These are phyloP conservation scores for Biscutella laevigata DNA, from an alignment of 441 rosid genomes.

Conservation along the genomic window DNA sequence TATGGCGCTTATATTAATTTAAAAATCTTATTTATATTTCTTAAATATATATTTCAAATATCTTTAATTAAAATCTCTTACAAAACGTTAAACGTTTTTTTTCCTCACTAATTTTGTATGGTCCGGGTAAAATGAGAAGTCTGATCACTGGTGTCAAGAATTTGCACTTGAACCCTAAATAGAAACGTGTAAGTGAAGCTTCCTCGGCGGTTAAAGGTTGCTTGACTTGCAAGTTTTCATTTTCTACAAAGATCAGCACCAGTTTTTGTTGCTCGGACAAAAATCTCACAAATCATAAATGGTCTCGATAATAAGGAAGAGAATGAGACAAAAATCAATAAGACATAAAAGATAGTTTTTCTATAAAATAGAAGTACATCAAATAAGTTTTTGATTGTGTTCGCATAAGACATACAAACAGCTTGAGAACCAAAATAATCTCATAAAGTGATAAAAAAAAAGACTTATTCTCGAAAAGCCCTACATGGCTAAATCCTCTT, in stretches of 20 bases:
- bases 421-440: slow-evolving; percentile 27
- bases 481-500: slow-evolving; percentile 56
- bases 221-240: neutral
- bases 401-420: slow-evolving; percentile 35
- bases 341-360: slow-evolving; percentile 20
- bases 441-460: slow-evolving; percentile 38
- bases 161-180: neutral
- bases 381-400: slow-evolving; percentile 24
- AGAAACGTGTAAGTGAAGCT: neutral
- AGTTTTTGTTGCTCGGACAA: neutral
- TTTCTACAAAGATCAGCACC: neutral
- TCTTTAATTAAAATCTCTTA: too few relatives aligned
- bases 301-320: too few relatives aligned
- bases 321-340: too few relatives aligned
- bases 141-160: neutral
- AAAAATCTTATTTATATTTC: too few relatives aligned
- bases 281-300: too few relatives aligned
- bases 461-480: slow-evolving; percentile 59
- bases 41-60: too few relatives aligned
- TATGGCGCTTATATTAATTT: too few relatives aligned
- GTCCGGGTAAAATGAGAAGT: neutral
- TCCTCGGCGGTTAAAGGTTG: neutral
- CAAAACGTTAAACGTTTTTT: too few relatives aligned
- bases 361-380: slow-evolving; percentile 27
- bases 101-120: neutral